Evolutionary conservation across 495 filamentous ascomycete genomes (phyloP).

Genomic region (Cryomyces antarcticus): DNA sequence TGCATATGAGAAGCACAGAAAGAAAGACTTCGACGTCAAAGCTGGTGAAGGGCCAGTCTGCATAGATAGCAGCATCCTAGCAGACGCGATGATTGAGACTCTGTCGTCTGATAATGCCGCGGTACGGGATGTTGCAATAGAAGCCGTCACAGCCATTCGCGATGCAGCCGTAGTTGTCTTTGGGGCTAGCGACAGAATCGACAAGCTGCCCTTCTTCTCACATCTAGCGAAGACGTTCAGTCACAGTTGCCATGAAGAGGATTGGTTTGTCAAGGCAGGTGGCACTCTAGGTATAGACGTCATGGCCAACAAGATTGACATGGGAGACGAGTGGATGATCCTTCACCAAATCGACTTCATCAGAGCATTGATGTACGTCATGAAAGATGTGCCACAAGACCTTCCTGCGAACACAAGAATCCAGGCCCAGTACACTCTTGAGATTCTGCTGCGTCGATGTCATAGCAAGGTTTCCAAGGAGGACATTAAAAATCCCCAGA

Average conservation of each 20-base stretch:
- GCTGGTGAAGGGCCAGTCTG: slow-evolving; percentile 71
- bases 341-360: slow-evolving; percentile 67
- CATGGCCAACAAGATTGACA: slow-evolving; percentile 53
- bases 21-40: slow-evolving; percentile 54
- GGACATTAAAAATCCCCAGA: slow-evolving; percentile 46
- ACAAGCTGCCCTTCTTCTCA: slow-evolving; percentile 60
- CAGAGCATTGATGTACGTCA: slow-evolving; percentile 74
- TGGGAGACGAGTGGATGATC: slow-evolving; percentile 68
- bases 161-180: slow-evolving; percentile 65
- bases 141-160: slow-evolving; percentile 53
- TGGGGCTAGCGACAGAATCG: slow-evolving; percentile 45
- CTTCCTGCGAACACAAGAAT: slow-evolving; percentile 69
- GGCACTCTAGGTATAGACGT: slow-evolving; percentile 77
- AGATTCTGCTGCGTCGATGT: slow-evolving; percentile 54
- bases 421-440: slow-evolving; percentile 61
- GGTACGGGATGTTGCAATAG: slow-evolving; percentile 69
- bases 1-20: slow-evolving; percentile 56
- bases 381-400: slow-evolving; percentile 91
- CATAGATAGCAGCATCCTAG: slow-evolving; percentile 67
- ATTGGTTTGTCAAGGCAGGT: slow-evolving; percentile 93
- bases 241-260: slow-evolving; percentile 87
- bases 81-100: slow-evolving; percentile 71
- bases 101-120: slow-evolving; percentile 61
- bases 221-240: slow-evolving; percentile 65
- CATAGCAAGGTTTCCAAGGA: slow-evolving; percentile 53